Evolutionary conservation across 129 eudicot species (phyloP).

Genomic region (Rutidosis leptorrhynchoides): DNA sequence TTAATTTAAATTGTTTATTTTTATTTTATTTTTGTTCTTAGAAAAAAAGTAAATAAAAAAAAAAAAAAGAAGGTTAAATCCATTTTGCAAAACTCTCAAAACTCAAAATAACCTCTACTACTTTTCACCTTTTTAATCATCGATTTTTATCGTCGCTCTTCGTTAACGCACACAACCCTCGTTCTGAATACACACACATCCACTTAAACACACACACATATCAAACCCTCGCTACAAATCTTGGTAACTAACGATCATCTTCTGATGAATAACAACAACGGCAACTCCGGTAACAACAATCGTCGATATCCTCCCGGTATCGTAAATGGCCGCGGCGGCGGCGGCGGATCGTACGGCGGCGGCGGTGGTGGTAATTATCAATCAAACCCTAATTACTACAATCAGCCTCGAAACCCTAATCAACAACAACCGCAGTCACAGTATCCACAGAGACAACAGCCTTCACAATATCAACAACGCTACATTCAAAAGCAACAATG

Average conservation of each 20-base stretch:
- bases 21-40: no score
- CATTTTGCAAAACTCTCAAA: no score
- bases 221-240: constrained; percentile 28
- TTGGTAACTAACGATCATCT: constrained; percentile 19
- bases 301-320: constrained; percentile 61
- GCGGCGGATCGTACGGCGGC: constrained; percentile 35
- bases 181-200: constrained; percentile 21
- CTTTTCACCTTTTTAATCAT: no score
- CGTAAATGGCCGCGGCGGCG: constrained; percentile 46
- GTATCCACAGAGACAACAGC: not conserved
- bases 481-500: constrained; percentile 45
- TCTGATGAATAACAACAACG: constrained; percentile 32
- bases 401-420: constrained; percentile 32
- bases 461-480: constrained; percentile 24
- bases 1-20: no score
- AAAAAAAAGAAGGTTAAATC: no score
- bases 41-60: no score
- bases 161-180: constrained; percentile 25
- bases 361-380: constrained; percentile 36
- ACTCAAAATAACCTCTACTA: no score
- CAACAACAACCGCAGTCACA: constrained; percentile 30
- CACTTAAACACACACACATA: not conserved
- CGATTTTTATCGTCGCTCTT: no score
- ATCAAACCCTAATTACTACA: constrained; percentile 41
- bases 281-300: constrained; percentile 22